phyloP scores from a whole-genome alignment of 148 eudicot species.

The Nepenthes gracilis region DNA sequence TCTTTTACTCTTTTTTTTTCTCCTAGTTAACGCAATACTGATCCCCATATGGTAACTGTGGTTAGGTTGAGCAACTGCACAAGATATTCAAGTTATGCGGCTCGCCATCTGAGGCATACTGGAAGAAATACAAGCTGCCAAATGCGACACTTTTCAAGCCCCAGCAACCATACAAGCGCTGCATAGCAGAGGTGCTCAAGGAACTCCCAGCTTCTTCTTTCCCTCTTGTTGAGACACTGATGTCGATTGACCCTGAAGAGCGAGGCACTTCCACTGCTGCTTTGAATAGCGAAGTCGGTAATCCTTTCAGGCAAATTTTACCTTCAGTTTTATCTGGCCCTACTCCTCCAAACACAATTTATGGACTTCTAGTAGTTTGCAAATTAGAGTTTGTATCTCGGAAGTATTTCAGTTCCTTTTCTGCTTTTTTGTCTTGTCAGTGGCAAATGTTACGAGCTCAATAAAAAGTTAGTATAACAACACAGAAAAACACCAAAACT shows the following conservation, averaged over 20 bases:
- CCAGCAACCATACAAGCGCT: conserved; percentile 63
- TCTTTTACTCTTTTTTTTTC: neutral
- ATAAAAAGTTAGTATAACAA: too few species aligned
- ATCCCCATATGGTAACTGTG: neutral
- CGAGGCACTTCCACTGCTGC: conserved; percentile 58
- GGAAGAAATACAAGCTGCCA: conserved; percentile 65
- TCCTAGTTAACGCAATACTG: neutral
- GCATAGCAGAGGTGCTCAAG: conserved; percentile 41
- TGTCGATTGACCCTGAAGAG: conserved; percentile 55
- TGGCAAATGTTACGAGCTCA: too few species aligned
- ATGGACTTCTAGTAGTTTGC: too few species aligned
- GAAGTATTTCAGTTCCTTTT: too few species aligned
- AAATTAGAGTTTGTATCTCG: too few species aligned
- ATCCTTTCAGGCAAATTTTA: neutral
- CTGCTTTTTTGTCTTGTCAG: too few species aligned
- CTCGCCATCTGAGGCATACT: conserved; percentile 66
- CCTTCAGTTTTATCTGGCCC: neutral
- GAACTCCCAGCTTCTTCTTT: conserved; percentile 57
- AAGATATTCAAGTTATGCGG: conserved; percentile 79
- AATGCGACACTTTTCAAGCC: conserved; percentile 72
- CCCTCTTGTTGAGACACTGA: conserved; percentile 48
- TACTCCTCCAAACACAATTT: too few species aligned
- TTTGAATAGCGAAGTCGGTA: conserved; percentile 59
- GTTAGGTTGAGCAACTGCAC: conserved; percentile 73
- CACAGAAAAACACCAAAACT: too few species aligned